These are phyloP conservation scores for Westerdykella sp. DNA, from an alignment of 2,329 filamentous ascomycete genomes.

Conservation along the genomic window DNA sequence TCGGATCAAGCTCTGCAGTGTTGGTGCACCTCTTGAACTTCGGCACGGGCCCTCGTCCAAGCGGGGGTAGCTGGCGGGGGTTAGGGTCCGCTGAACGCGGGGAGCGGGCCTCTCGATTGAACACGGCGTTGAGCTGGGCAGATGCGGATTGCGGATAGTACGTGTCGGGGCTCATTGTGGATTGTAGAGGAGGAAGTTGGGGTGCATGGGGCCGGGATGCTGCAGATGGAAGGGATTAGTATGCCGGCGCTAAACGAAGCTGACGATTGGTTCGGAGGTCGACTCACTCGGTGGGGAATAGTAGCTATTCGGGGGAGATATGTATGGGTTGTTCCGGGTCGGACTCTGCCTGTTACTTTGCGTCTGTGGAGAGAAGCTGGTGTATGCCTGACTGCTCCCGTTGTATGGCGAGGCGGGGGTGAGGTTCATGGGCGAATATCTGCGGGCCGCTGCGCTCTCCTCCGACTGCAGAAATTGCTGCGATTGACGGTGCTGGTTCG, in stretches of 20 bases:
- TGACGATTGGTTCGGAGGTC: constrained; percentile 7
- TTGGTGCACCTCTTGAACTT: constrained; percentile 77
- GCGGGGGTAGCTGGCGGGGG: constrained; percentile 42
- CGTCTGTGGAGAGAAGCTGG: constrained; percentile 39
- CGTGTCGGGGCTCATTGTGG: constrained; percentile 62
- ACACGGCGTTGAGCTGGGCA: constrained; percentile 63
- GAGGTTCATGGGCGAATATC: constrained; percentile 95
- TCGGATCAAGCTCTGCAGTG: constrained; percentile 68
- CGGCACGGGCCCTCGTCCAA: constrained; percentile 64
- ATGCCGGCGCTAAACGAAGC: constrained; percentile 6
- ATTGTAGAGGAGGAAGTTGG: constrained; percentile 69
- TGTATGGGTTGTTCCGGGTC: constrained; percentile 57
- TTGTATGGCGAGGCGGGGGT: constrained; percentile 76
- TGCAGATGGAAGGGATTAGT: constrained; percentile 19
- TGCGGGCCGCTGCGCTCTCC: constrained; percentile 75
- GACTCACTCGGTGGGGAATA: constrained; percentile 54
- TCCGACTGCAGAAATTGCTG: constrained; percentile 69
- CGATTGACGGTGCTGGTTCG: constrained; percentile 69
- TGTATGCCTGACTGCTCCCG: constrained; percentile 48
- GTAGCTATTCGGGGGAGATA: constrained; percentile 52
- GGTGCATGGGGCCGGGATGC: constrained; percentile 51
- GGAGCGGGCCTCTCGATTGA: constrained; percentile 48
- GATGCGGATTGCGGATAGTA: constrained; percentile 67
- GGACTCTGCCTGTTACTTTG: constrained; percentile 69
- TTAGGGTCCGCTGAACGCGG: constrained; percentile 43